Percentiles rank a stretch among this genome's conserved stretches.
These are phyloP conservation scores for Rhizopus sp. DNA, from an alignment of 371 early-diverging fungal species.

Conservation along the genomic window DNA sequence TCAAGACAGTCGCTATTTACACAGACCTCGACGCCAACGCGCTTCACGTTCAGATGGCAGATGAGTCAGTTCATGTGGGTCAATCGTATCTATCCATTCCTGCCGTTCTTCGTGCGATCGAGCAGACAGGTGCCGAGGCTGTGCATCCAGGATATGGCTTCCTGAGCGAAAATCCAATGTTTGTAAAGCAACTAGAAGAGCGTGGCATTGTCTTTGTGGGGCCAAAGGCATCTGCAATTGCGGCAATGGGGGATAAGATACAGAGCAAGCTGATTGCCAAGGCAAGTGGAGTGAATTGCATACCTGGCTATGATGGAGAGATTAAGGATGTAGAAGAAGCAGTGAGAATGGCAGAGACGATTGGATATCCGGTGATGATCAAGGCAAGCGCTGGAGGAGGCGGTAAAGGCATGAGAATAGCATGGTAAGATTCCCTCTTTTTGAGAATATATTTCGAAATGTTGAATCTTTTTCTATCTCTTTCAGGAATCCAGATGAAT, in stretches of 20 bases:
- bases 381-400: constrained; percentile 90
- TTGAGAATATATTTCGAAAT: not conserved
- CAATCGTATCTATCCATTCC: constrained; percentile 74
- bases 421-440: constrained; percentile 37
- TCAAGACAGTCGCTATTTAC: constrained; percentile 56
- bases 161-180: constrained; percentile 81
- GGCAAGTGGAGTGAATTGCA: constrained; percentile 65
- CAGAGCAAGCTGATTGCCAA: constrained; percentile 68
- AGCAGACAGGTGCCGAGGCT: constrained; percentile 69
- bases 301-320: constrained; percentile 72
- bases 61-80: constrained; percentile 74
- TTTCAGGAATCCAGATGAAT: constrained; percentile 62
- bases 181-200: constrained; percentile 64
- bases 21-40: constrained; percentile 79
- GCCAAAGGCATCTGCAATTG: constrained; percentile 76
- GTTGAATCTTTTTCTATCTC: not conserved
- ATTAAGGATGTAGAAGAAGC: constrained; percentile 49
- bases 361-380: constrained; percentile 82
- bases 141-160: constrained; percentile 91
- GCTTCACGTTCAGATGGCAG: constrained; percentile 81
- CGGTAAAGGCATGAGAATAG: constrained; percentile 88
- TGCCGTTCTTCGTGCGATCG: constrained; percentile 63
- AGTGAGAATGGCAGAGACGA: constrained; percentile 48
- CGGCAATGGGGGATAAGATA: constrained; percentile 94
- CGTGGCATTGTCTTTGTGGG: constrained; percentile 77